phyloP scores from a whole-genome alignment of 2,329 filamentous ascomycete genomes.

The Botryotinia narcissicola region DNA sequence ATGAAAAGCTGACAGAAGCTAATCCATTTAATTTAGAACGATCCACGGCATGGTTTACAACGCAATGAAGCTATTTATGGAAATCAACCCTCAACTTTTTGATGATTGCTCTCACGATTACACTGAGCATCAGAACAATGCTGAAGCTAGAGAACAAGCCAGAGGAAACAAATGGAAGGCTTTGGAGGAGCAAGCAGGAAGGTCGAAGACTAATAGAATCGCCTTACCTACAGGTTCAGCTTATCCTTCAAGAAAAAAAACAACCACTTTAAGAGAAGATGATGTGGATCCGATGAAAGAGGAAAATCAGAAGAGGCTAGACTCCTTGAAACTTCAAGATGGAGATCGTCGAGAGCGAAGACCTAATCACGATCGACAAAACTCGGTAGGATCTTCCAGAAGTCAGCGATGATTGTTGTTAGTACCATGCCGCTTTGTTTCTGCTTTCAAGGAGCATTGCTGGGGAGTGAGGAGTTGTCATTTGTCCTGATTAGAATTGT shows the following conservation, averaged over 20 bases:
- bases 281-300: constrained; percentile 78
- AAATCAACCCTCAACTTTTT: constrained; percentile 97
- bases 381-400: constrained; percentile 50
- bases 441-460: constrained; percentile 29
- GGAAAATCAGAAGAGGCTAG: constrained; percentile 81
- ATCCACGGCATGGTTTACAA: constrained; percentile 99
- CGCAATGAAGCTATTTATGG: constrained; percentile 99
- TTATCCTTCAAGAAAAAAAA: constrained; percentile 42
- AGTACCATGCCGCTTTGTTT: constrained; percentile 35
- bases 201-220: constrained; percentile 52
- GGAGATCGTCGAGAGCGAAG: constrained; percentile 60
- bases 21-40: constrained; percentile 60
- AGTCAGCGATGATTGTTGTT: constrained; percentile 40
- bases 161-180: constrained; percentile 88
- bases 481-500: constrained; percentile 31
- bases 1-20: not conserved
- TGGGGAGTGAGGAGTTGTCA: constrained; percentile 20
- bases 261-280: constrained; percentile 55
- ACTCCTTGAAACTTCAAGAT: constrained; percentile 88
- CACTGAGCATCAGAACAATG: constrained; percentile 91
- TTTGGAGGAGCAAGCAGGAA: constrained; percentile 75
- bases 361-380: constrained; percentile 58
- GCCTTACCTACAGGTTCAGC: constrained; percentile 40
- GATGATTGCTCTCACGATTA: constrained; percentile 99
- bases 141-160: constrained; percentile 76